Base-by-base conservation (phyloP, 306 rosid species). In the Hippophae rhamnoides region DNA sequence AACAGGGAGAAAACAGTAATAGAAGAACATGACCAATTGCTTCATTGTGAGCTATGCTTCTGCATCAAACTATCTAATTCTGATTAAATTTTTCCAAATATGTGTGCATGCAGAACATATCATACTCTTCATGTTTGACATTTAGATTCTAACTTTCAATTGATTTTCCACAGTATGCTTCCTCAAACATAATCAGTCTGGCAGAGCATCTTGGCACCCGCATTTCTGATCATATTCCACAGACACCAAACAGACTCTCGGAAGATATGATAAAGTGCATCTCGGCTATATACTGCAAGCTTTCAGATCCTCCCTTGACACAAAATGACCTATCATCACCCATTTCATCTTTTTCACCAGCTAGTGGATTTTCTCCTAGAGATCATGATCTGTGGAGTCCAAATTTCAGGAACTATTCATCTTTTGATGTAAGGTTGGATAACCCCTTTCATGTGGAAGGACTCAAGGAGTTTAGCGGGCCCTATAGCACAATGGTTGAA, bases 401-500 rank as follows among this genome's bases (percentile, higher is more conserved):
- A 13, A 74, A 73, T 56, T 78, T 86, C 82, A 78, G 72, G 64
- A 85, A 85, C 54, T 78, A 77, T 63, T 74, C 88, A 13, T 79
- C 95, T 59, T 88, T 88, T 14, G 99, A 93, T 58, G 85, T 78
- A 45, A 65, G 73, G 23, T 75, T 88, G 71, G 99, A 88, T 56
- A 86, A 93, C 64, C 97, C 99, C 70, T 88, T 88, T 72, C 89
- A 78, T 40, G 85, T 88, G 31, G 97, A 88, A 69, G 95, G 97
- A 61, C 84, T 93, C 44, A 80, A 84, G 76, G 97, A 93, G 73
- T 89, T 93, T 64, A 93, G 99, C 55, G 97, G 96, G 38, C 99
- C 99, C 7, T 93, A 93, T 72, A 93, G 95, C 86, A 82, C 95
- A 60, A 93, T 89, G 97, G 84, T 93, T 74, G 99, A 93, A 80